A percentile compares a stretch with the other conserved stretches of the same genome.
Conservation (phyloP, 208 protist species). For the Leishmania turanica region DNA sequence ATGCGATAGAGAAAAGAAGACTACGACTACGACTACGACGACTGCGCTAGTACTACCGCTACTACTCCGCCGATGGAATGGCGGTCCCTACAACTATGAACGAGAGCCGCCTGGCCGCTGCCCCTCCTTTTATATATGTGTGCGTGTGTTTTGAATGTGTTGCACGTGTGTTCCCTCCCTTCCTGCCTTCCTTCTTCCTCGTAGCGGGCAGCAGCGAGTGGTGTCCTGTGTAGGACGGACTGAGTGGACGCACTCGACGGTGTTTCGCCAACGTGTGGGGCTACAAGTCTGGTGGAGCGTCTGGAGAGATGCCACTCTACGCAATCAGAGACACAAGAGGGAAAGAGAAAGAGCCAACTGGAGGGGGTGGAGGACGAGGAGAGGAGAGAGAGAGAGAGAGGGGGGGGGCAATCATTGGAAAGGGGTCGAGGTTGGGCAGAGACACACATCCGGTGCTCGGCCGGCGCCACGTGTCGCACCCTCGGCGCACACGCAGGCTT, state of each 20-base stretch:
- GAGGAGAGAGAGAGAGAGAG: too few relatives aligned
- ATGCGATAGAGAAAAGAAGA: not conserved
- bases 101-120: not conserved
- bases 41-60: not conserved
- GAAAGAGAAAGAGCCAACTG: not conserved
- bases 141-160: not conserved
- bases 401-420: not conserved
- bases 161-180: not conserved
- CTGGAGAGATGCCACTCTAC: constrained; percentile 1
- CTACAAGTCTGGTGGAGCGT: not conserved
- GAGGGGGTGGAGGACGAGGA: not conserved
- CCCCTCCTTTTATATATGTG: not conserved
- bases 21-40: not conserved
- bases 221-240: not conserved
- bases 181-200: not conserved
- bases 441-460: not conserved
- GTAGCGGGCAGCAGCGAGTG: not conserved
- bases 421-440: not conserved
- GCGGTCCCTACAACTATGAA: not conserved
- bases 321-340: not conserved
- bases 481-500: not conserved
- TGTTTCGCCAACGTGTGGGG: not conserved
- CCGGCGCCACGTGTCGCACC: not conserved
- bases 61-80: not conserved
- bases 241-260: not conserved